These are phyloP conservation scores for Penstemon davidsonii DNA, from an alignment of 257 asterid species.

Conservation along the genomic window DNA sequence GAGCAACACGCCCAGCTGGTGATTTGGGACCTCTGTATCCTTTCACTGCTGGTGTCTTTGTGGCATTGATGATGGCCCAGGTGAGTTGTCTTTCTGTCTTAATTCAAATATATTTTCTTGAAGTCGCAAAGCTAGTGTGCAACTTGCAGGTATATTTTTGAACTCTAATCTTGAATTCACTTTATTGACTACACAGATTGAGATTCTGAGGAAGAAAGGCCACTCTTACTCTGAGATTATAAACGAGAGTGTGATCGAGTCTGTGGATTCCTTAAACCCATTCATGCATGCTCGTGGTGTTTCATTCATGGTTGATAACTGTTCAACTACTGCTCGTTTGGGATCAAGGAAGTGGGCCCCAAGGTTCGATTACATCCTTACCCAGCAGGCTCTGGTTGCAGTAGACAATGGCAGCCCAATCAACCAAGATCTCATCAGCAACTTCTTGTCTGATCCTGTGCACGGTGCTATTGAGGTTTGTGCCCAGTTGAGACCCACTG, in stretches of 20 bases:
- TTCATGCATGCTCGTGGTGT: slow-evolving; percentile 99
- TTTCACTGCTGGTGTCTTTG: slow-evolving; percentile 93
- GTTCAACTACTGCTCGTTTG: slow-evolving; percentile 89
- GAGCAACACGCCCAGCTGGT: slow-evolving; percentile 69
- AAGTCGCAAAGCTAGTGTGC: neutral
- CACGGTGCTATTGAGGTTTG: slow-evolving; percentile 86
- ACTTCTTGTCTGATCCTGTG: slow-evolving; percentile 80
- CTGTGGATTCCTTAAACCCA: slow-evolving; percentile 92
- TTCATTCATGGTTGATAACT: slow-evolving; percentile 95
- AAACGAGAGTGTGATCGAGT: slow-evolving; percentile 83
- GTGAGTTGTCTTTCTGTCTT: slow-evolving; percentile 34
- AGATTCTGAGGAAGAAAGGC: slow-evolving; percentile 89
- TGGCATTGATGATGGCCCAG: slow-evolving; percentile 92
- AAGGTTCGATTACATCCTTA: slow-evolving; percentile 77
- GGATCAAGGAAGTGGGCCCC: slow-evolving; percentile 99
- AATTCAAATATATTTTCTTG: neutral
- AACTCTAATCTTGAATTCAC: neutral
- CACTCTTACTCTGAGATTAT: slow-evolving; percentile 94
- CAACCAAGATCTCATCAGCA: slow-evolving; percentile 77
- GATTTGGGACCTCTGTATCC: slow-evolving; percentile 88
- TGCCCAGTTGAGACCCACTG: slow-evolving; percentile 89
- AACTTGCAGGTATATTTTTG: too few relatives aligned
- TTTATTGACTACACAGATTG: slow-evolving; percentile 52
- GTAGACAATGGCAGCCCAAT: slow-evolving; percentile 67
- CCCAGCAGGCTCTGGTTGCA: slow-evolving; percentile 89